Base-by-base conservation (phyloP, 306 rosid species). In the Glycine latifolia region DNA sequence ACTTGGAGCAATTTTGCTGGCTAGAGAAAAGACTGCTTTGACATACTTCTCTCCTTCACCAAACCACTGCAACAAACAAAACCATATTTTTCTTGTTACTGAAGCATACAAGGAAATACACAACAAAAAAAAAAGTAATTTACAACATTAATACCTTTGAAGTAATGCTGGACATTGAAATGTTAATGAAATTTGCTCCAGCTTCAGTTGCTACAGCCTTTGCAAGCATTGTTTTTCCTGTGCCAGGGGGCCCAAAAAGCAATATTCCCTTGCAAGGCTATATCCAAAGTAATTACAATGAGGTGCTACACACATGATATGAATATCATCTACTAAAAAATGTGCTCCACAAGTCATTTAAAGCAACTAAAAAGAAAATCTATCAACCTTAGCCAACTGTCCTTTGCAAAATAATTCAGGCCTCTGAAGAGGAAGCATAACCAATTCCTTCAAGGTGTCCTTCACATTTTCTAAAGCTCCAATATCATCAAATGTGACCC, bases 181-280 rank as follows among this genome's bases (percentile, higher is more conserved):
- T 93, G 86, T 93, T 93, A 79, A 95, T 93, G 75, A 95, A 95
- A 87, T 95, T 95, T 54, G 99, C 99, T 84, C 99, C 99, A 50
- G 99, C 97, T 85, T 95, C 99, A 65, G 99, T 95, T 65, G 99
- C 99, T 61, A 93, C 99, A 79, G 99, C 99, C 88, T 95, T 95
- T 66, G 97, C 99, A 56, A 95, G 99, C 99, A 95, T 95, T 43
- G 99, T 93, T 86, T 93, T 95, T 67, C 99, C 99, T 33, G 97
- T 93, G 68, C 97, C 97, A 65, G 99, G 99, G 26, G 99, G 99
- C 0, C 99, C 99, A 90, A 95, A 95, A 74, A 95, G 93, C 85
- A 95, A 87, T 77, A 95, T 95, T 82, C 99, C 99, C 88, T 95
- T 95, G 91, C 99, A 95, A 71, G 99, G 99, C 99, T 95, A 88